Percentiles rank a stretch among this genome's conserved stretches.
Conservation (phyloP, 352 stramenopile species). For the Globisporangium megalacanthum region DNA sequence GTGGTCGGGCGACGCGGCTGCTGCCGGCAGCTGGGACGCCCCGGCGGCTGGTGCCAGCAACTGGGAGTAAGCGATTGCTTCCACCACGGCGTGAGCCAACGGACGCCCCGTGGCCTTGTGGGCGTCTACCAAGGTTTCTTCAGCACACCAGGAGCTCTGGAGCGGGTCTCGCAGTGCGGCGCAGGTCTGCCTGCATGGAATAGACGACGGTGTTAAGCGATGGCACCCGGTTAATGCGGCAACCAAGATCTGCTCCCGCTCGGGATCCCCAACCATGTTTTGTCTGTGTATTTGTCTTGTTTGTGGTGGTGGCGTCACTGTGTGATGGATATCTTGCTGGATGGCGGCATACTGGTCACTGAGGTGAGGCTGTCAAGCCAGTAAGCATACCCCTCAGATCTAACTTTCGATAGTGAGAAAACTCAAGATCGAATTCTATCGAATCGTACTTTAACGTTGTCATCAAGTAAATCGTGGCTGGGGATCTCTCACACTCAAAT, state of each 20-base stretch:
- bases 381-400: too few relatives aligned
- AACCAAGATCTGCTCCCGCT: constrained; percentile 24
- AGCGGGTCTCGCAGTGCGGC: constrained; percentile 2
- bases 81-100: constrained; percentile 6
- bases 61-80: constrained; percentile 74
- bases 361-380: too few relatives aligned
- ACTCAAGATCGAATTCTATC: neutral
- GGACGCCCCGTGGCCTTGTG: neutral
- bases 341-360: too few relatives aligned
- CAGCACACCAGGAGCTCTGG: constrained; percentile 5
- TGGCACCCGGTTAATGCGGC: constrained; percentile 91
- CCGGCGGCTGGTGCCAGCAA: constrained; percentile 37
- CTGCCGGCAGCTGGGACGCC: constrained; percentile 47
- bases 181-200: constrained; percentile 63
- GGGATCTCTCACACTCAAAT: neutral
- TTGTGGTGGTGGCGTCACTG: neutral
- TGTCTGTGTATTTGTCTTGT: neutral
- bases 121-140: constrained; percentile 3
- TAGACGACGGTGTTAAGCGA: constrained; percentile 92
- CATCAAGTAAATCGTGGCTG: too few relatives aligned
- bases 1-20: constrained; percentile 71
- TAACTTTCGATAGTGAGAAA: neutral
- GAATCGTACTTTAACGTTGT: too few relatives aligned
- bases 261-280: constrained; percentile 2
- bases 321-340: too few relatives aligned